Evolutionary conservation across 179 eudicot genomes (phyloP), one percentile per base, ranked within the genome.

Genomic region (Beta macrorhiza): DNA sequence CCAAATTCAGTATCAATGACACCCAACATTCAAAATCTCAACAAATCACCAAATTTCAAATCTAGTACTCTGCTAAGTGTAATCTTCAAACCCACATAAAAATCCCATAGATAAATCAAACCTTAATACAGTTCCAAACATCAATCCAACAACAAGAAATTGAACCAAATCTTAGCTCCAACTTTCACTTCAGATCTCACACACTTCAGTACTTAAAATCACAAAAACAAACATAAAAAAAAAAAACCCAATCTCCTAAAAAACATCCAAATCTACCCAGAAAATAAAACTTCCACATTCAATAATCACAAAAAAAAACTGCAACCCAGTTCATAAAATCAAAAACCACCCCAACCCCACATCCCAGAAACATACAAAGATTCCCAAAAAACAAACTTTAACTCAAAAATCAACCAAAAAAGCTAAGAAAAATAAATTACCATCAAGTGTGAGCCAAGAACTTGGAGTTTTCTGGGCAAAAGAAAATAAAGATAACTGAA

Each of bases 391-490:
- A 7, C 22, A 3, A 19, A 9, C 22, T 5, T 61, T 7, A 7
- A 3, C 37, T 13, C n/a, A 53, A 59, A 19, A 17, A 49, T 45
- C 81, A 67, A 65, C 1, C n/a, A 47, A 1, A 17, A 73, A 49
- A n/a, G 55, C 76, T 78, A 25, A 13, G 25, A 49, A 51, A 51
- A 12, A 2, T 11, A 42, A 9, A 22, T 5, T 76, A 81, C 84
- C 84, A 81, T 76, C 80, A 70, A 68, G 75, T 1, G 84, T 81
- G 5, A 44, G 67, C 84, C 84, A 74, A 9, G 17, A 15, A 76
- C 11, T 75, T 45, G 42, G 47, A 74, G 63, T n/a, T 75, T 69
- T 81, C 74, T 81, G 84, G 59, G 84, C 80, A 29, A 80, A 81
- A 68, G 44, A 42, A 67, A 76, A 81, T 0, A 52, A 53, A 56